Base-by-base conservation (phyloP, 352 stramenopile genomes). In the Pythium utonaiense region DNA sequence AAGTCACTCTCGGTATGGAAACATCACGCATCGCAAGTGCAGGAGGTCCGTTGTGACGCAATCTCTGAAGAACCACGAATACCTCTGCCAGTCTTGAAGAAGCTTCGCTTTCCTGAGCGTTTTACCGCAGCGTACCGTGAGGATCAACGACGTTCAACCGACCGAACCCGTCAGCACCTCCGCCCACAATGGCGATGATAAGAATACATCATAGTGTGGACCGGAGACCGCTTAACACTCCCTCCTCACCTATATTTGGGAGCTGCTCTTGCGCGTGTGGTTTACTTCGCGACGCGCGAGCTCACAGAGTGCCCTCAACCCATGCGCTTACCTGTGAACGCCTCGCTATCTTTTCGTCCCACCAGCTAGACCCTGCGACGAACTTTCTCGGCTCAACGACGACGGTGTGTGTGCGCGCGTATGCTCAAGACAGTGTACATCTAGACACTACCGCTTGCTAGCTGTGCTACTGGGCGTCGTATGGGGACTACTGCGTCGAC, bases 61-160 rank as follows among this genome's bases (percentile, higher is more conserved):
- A 6, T 8, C n/a, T 3, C 33, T 2, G 6, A 9, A n/a, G 38
- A 3, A 19, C 40, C 21, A 21, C 38, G 17, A 2, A 19, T 12
- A 13, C 38, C 38, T 4, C 6, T 19, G n/a, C n/a, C n/a, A 27
- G 16, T 45, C 13, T 16, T 5, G 19, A 52, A 3, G 6, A 24
- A 25, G 7, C 55, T 19, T 6, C 52, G 30, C 9, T 62, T 62
- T 22, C 55, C 55, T 4, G 28, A 62, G 30, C 42, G 31, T 33
- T 48, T 55, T 28, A 41, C 44, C 1, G 33, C 55, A 13, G 24
- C 44, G 21, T 55, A 62, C 45, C 55, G 55, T 17, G 33, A 34
- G n/a, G 7, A 62, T 22, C 16, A 21, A 41, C 44, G 14, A 3
- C 22, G 12, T 58, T 27, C 38, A 25, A 27, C n/a, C 38, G 21